These are phyloP conservation scores for Trametes elegans DNA, from an alignment of 768 basidiomycete species.

Conservation along the genomic window DNA sequence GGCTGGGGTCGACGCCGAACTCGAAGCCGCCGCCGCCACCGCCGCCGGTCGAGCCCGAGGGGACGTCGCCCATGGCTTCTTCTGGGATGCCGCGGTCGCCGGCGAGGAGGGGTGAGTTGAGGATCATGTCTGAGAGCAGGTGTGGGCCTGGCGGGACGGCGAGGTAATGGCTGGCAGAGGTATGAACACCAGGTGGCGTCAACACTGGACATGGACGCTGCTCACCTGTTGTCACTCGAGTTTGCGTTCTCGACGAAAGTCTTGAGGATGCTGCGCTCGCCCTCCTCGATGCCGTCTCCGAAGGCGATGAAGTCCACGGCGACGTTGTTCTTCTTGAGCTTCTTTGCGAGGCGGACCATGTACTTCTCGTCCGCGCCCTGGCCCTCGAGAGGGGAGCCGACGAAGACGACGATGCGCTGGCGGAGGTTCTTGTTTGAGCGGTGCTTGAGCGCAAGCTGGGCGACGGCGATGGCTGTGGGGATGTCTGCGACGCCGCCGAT, in stretches of 20 bases:
- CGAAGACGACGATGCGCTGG: constrained; percentile 93
- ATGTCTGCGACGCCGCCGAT: constrained; percentile 85
- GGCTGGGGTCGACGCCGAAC: constrained; percentile 90
- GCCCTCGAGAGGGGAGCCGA: constrained; percentile 83
- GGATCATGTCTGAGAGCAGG: constrained; percentile 80
- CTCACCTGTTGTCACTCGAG: constrained; percentile 85
- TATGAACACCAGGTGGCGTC: neutral
- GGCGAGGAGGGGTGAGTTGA: constrained; percentile 79
- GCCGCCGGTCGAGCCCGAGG: constrained; percentile 40
- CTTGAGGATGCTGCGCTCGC: constrained; percentile 66
- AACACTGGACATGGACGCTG: constrained; percentile 13
- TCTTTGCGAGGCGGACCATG: constrained; percentile 90
- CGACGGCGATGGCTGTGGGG: constrained; percentile 87
- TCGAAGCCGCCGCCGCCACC: constrained; percentile 58
- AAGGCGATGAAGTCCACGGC: constrained; percentile 89
- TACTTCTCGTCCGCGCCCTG: constrained; percentile 69
- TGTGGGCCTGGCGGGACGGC: constrained; percentile 73
- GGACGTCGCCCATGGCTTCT: constrained; percentile 51
- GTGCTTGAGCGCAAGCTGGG: constrained; percentile 95
- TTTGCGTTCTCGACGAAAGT: constrained; percentile 81
- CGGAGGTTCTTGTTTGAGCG: constrained; percentile 98
- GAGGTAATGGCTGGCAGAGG: constrained; percentile 66
- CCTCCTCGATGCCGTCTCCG: constrained; percentile 84
- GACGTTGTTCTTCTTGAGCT: constrained; percentile 99
- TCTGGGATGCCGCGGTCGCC: constrained; percentile 75